These are phyloP conservation scores for Petasospora rhodanensis DNA, from an alignment of 1,139 yeast species.

Conservation along the genomic window DNA sequence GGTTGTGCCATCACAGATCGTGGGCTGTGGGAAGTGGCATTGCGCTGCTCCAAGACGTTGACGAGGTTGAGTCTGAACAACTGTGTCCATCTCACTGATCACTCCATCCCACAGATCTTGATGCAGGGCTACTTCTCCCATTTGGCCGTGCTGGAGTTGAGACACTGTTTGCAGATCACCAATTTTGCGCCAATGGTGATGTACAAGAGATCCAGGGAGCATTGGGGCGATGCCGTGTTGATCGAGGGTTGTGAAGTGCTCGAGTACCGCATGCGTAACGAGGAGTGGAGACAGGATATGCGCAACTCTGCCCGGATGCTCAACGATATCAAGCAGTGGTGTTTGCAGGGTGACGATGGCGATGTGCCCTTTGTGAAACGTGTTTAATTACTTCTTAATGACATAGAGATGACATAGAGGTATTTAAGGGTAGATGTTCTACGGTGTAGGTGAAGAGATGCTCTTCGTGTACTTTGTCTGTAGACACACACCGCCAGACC, in stretches of 20 bases:
- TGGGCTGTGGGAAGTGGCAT: conserved; percentile 75
- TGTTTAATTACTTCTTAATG: no score
- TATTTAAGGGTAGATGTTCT: no score
- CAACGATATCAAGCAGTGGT: conserved; percentile 56
- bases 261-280: conserved; percentile 53
- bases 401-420: no score
- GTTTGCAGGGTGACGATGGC: conserved; percentile 43
- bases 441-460: no score
- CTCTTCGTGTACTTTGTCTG: no score
- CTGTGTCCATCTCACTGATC: conserved; percentile 62
- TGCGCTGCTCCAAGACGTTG: conserved; percentile 48
- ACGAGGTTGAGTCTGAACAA: conserved; percentile 75
- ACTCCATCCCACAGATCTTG: conserved; percentile 60
- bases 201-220: conserved; percentile 60
- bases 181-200: conserved; percentile 62
- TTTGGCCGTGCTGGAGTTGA: conserved; percentile 71
- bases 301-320: conserved; percentile 49
- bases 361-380: conserved; percentile 24
- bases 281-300: conserved; percentile 57
- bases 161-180: conserved; percentile 55
- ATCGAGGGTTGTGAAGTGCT: conserved; percentile 76
- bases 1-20: conserved; percentile 81
- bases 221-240: conserved; percentile 45
- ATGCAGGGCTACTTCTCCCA: conserved; percentile 50
- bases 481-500: no score